These are phyloP conservation scores for Spinacia oleracea DNA, from an alignment of 179 eudicot genomes.

Conservation along the genomic window DNA sequence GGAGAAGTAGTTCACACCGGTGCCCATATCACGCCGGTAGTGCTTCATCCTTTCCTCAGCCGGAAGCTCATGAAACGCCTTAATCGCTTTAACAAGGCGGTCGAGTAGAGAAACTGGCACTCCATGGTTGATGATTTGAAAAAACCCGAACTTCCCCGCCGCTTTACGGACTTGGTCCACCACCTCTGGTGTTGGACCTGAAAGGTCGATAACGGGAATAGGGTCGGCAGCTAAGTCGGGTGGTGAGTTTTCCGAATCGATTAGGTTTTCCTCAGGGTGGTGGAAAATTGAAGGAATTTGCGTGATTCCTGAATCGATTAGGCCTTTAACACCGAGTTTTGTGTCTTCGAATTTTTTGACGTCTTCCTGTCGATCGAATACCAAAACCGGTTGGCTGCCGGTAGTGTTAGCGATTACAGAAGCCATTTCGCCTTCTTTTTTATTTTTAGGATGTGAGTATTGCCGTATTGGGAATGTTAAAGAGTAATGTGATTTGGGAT, in stretches of 20 bases:
- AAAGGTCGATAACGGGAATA: conserved; percentile 61
- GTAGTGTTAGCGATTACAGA: neutral
- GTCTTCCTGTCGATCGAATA: conserved; percentile 41
- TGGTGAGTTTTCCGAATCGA: conserved; percentile 1
- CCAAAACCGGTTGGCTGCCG: neutral
- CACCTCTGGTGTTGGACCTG: conserved; percentile 31
- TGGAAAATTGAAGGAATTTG: conserved; percentile 58
- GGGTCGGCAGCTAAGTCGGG: neutral
- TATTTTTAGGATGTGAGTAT: neutral
- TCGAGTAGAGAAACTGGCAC: conserved; percentile 36
- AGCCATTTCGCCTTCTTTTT: neutral
- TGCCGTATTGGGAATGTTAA: neutral
- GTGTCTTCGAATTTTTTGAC: conserved; percentile 57
- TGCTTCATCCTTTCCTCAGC: conserved; percentile 32
- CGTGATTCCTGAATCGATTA: conserved; percentile 56
- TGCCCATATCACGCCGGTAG: conserved; percentile 38
- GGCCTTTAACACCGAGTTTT: conserved; percentile 71
- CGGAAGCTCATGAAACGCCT: conserved; percentile 46
- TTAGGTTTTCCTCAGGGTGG: conserved; percentile 45
- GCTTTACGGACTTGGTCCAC: conserved; percentile 40
- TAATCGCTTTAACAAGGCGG: conserved; percentile 31
- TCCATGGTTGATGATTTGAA: conserved; percentile 59
- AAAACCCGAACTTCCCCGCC: conserved; percentile 53
- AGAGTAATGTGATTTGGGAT: too few relatives aligned
- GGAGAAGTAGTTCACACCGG: conserved; percentile 46